Base-by-base conservation (phyloP, 768 basidiomycete genomes). In the Pseudohyphozyma bogoriensis region DNA sequence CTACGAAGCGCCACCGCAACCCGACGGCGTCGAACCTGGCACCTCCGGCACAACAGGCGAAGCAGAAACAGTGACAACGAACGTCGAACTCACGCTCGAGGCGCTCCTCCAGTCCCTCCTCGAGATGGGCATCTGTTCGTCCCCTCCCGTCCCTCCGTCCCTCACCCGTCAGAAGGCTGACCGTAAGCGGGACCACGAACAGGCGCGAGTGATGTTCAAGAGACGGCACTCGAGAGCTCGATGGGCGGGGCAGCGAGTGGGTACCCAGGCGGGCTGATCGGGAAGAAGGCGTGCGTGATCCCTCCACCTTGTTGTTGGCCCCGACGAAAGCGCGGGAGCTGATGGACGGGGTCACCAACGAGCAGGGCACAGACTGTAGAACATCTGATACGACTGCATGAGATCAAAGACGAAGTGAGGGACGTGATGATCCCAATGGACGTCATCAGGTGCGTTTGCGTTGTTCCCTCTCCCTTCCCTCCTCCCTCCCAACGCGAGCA, bases 81-180 rank as follows among this genome's bases (percentile, higher is more conserved):
- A n/a, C n/a, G n/a, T 49, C 28, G 47, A 49, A 29, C 47, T 29
- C 18, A 32, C 47, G 47, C 59, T 67, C 55, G 60, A 62, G n/a
- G 54, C 62, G 28, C 36, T 64, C 28, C 55, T 64, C 7, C 60
- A 64, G 29, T 57, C 59, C 16, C 56, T 67, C 29, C 63, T 67
- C 45, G 66, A 64, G 40, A 55, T 67, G 32, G 66, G 66, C 18
- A 64, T 67, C 51, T 67, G 66, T 58, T 5, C 45, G 55, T 22
- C 28, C 45, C 1, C 5, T 31, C n/a, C n/a, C n/a, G n/a, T n/a
- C n/a, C 18, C 6, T 22, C 4, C 40, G 4, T 2, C 20, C n/a
- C 18, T 31, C 47, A 31, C 40, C 13, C 8, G 29, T 26, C 20
- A 2, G 22, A 15, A 16, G 2, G 15, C 51, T 52, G 36, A 52